Conservation (phyloP, 495 filamentous ascomycete genomes). For the Parmelia sp. region DNA sequence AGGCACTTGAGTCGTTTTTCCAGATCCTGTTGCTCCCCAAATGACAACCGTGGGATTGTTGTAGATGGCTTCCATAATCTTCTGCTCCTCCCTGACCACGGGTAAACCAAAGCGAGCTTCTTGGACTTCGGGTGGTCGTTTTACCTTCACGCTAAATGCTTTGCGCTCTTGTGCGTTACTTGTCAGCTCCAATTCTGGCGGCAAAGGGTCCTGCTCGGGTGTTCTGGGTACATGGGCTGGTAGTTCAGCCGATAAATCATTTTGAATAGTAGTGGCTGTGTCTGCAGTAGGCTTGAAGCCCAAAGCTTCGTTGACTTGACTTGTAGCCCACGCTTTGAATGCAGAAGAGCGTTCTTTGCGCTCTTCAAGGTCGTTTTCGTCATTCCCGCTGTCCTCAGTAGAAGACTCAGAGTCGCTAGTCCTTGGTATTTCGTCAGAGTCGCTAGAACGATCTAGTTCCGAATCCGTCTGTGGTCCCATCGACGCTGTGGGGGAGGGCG, state of each 20-base stretch:
- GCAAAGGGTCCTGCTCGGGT: conserved; percentile 67
- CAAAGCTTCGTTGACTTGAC: conserved; percentile 71
- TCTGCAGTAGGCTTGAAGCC: conserved; percentile 50
- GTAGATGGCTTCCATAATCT: conserved; percentile 96
- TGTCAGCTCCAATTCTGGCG: conserved; percentile 62
- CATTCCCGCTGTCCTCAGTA: conserved; percentile 24
- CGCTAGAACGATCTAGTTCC: not conserved
- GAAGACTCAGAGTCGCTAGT: conserved; percentile 6
- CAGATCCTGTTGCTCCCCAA: conserved; percentile 93
- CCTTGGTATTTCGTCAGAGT: conserved; percentile 17
- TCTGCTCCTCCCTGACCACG: conserved; percentile 90
- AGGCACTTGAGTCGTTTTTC: conserved; percentile 94
- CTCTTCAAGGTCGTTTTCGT: conserved; percentile 35
- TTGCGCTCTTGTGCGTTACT: conserved; percentile 57
- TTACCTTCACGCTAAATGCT: conserved; percentile 67
- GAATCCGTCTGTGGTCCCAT: conserved; percentile 16
- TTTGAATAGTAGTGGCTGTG: conserved; percentile 25
- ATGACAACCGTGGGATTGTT: conserved; percentile 82
- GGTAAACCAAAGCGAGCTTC: conserved; percentile 71
- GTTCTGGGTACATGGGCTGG: conserved; percentile 40
- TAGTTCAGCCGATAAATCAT: conserved; percentile 34
- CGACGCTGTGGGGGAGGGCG: conserved; percentile 9
- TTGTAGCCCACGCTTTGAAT: conserved; percentile 92
- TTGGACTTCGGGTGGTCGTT: conserved; percentile 67
- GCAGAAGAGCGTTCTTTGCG: conserved; percentile 49